Evolutionary conservation across 495 filamentous ascomycete species (phyloP).

Genomic region (Bathelium albidoporum): DNA sequence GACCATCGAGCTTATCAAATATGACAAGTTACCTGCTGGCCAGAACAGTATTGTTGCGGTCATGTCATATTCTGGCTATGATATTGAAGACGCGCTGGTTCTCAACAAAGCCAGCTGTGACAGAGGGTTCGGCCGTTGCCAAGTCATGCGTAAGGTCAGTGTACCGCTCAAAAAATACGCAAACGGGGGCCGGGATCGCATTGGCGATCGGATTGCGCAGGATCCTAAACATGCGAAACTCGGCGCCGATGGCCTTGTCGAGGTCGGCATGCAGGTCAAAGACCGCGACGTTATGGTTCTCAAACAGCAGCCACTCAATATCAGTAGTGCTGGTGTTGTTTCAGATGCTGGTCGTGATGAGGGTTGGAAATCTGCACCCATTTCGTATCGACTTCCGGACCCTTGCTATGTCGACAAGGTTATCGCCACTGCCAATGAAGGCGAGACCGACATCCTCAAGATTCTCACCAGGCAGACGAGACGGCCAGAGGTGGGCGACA

Average conservation of each 20-base stretch:
- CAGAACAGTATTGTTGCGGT: conserved; percentile 96
- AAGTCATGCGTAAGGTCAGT: conserved; percentile 62
- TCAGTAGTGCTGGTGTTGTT: conserved; percentile 51
- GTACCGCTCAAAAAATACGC: conserved; percentile 52
- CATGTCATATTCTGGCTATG: conserved; percentile 98
- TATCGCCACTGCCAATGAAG: conserved; percentile 77
- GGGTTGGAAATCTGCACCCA: conserved; percentile 35
- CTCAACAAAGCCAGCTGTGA: conserved; percentile 92
- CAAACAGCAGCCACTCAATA: conserved; percentile 70
- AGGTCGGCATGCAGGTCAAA: conserved; percentile 65
- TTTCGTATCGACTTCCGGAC: conserved; percentile 76
- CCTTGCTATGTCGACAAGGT: conserved; percentile 88
- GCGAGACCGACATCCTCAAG: conserved; percentile 72
- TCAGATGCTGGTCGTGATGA: conserved; percentile 14
- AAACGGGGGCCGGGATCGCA: conserved; percentile 65
- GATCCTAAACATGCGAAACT: conserved; percentile 61
- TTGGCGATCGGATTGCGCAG: conserved; percentile 53
- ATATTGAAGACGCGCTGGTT: conserved; percentile 97
- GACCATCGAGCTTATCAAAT: conserved; percentile 92
- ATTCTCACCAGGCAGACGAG: conserved; percentile 88
- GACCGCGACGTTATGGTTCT: conserved; percentile 76
- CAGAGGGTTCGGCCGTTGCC: conserved; percentile 88
- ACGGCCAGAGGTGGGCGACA: conserved; percentile 69
- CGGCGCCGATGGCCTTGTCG: conserved; percentile 70
- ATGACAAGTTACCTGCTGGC: conserved; percentile 92